A percentile compares a stretch with the other conserved stretches of the same genome.
Evolutionary conservation across 2,329 filamentous ascomycete species (phyloP).

Genomic region (Fusarium redolens): DNA sequence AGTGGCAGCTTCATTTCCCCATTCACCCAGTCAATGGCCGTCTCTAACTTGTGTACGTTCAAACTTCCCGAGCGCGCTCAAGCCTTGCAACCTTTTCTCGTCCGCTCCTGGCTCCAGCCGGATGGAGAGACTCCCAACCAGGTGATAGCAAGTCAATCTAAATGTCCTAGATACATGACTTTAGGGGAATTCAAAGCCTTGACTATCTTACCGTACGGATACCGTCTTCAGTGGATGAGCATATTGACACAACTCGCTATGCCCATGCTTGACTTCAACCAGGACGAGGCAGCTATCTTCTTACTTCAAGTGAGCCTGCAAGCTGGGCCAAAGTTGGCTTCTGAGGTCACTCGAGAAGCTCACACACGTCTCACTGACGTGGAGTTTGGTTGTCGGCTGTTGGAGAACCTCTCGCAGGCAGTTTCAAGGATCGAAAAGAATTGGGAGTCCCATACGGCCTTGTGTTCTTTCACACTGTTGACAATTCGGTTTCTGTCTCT

Average conservation of each 20-base stretch:
- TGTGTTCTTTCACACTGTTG: constrained; percentile 33
- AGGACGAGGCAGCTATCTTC: constrained; percentile 31
- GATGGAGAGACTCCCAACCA: constrained; percentile 56
- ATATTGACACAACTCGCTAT: constrained; percentile 39
- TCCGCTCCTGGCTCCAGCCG: constrained; percentile 4
- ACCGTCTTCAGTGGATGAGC: constrained; percentile 36
- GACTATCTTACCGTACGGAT: constrained; percentile 26
- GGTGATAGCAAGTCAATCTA: constrained; percentile 60
- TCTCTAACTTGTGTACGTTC: constrained; percentile 34
- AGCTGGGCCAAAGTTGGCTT: constrained; percentile 17
- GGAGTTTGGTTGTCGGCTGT: constrained; percentile 13
- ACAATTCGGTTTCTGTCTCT: constrained; percentile 32
- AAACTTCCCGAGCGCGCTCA: constrained; percentile 20
- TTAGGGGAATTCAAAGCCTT: constrained; percentile 64
- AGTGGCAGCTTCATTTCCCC: not conserved
- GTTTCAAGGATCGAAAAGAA: constrained; percentile 32
- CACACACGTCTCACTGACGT: constrained; percentile 13
- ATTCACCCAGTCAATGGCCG: not conserved
- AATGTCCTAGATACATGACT: constrained; percentile 60
- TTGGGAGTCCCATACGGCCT: constrained; percentile 38
- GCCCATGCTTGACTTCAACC: constrained; percentile 42
- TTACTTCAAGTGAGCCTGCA: constrained; percentile 42
- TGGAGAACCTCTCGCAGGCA: not conserved
- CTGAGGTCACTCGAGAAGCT: not conserved
- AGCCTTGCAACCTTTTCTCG: constrained; percentile 30